phyloP scores from a whole-genome alignment of 441 rosid genomes.

The Raphanus hybrid region DNA sequence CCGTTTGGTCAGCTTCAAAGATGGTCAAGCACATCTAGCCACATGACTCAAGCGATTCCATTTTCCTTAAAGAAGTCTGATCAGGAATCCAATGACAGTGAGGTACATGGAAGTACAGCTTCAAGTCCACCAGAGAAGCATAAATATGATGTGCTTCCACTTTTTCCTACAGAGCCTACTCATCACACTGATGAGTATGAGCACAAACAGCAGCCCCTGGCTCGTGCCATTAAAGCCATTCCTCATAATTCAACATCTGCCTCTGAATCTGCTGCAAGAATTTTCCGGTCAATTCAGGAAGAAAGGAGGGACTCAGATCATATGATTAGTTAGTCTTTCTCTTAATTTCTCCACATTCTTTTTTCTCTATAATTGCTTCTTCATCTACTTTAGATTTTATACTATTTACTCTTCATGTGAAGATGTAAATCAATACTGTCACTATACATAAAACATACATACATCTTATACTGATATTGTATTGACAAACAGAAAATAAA shows the following conservation, averaged over 20 bases:
- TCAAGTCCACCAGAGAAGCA: slow-evolving; percentile 56
- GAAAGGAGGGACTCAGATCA: slow-evolving; percentile 52
- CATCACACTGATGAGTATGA: slow-evolving; percentile 43
- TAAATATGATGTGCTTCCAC: slow-evolving; percentile 55
- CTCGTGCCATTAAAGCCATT: slow-evolving; percentile 55
- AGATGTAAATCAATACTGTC: slow-evolving; percentile 40
- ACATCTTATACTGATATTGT: slow-evolving; percentile 36
- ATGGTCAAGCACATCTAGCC: slow-evolving; percentile 35
- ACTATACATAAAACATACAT: slow-evolving; percentile 34
- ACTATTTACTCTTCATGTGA: slow-evolving; percentile 37
- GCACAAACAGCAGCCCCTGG: slow-evolving; percentile 29
- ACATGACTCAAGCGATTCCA: slow-evolving; percentile 52
- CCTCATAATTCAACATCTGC: slow-evolving; percentile 61
- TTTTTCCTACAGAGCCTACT: slow-evolving; percentile 59
- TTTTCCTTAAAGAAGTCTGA: slow-evolving; percentile 45
- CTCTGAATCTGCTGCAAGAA: slow-evolving; percentile 60
- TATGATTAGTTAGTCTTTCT: slow-evolving; percentile 45
- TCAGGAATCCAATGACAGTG: slow-evolving; percentile 53
- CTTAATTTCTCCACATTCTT: slow-evolving; percentile 11
- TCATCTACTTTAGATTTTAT: slow-evolving; percentile 37
- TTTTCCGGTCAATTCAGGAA: slow-evolving; percentile 60
- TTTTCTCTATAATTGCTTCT: slow-evolving; percentile 26
- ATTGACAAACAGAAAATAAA: slow-evolving; percentile 32
- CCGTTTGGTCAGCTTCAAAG: slow-evolving; percentile 40
- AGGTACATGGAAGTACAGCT: slow-evolving; percentile 64